Percentiles rank a stretch among this genome's conserved stretches.
Conservation (phyloP, 2,329 filamentous ascomycete species). For the Calonectria pauciramosa region DNA sequence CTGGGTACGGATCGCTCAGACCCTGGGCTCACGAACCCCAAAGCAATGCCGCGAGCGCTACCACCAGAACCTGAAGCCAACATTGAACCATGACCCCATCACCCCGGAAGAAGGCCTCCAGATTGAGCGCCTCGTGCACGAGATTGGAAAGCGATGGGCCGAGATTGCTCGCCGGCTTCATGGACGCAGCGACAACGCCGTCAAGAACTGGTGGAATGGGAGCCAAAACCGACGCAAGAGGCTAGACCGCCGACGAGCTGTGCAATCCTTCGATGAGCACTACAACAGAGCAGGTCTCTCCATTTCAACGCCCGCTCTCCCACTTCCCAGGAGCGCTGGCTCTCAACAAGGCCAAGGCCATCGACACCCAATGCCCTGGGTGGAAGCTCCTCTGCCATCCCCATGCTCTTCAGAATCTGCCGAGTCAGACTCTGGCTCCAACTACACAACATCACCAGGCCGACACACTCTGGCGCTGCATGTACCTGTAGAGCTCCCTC, state of each 20-base stretch:
- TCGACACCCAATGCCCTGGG: conserved; percentile 41
- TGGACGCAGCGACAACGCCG: conserved; percentile 92
- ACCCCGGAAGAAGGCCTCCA: conserved; percentile 76
- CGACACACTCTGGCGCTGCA: conserved; percentile 52
- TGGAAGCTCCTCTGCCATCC: conserved; percentile 53
- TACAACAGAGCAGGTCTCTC: conserved; percentile 48
- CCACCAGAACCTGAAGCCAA: conserved; percentile 90
- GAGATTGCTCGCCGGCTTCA: conserved; percentile 88
- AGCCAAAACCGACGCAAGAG: conserved; percentile 85
- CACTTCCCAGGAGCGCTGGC: conserved; percentile 32
- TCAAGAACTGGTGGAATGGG: conserved; percentile 99
- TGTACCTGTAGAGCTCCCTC: conserved; percentile 60
- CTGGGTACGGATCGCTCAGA: conserved; percentile 88
- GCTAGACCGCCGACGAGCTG: conserved; percentile 56
- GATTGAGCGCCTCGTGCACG: conserved; percentile 83
- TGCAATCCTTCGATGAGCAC: conserved; percentile 40
- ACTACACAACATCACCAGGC: conserved; percentile 72
- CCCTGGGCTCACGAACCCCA: conserved; percentile 82
- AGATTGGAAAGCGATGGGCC: conserved; percentile 91
- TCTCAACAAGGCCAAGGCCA: conserved; percentile 34
- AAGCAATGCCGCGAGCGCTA: conserved; percentile 97
- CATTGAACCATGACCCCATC: conserved; percentile 81
- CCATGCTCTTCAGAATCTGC: conserved; percentile 63
- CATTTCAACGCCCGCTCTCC: conserved; percentile 39
- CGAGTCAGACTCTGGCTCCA: conserved; percentile 75